Evolutionary conservation across 1,139 yeast species (phyloP), one percentile per base, ranked within the genome.

Genomic region (Geotrichum reessii): DNA sequence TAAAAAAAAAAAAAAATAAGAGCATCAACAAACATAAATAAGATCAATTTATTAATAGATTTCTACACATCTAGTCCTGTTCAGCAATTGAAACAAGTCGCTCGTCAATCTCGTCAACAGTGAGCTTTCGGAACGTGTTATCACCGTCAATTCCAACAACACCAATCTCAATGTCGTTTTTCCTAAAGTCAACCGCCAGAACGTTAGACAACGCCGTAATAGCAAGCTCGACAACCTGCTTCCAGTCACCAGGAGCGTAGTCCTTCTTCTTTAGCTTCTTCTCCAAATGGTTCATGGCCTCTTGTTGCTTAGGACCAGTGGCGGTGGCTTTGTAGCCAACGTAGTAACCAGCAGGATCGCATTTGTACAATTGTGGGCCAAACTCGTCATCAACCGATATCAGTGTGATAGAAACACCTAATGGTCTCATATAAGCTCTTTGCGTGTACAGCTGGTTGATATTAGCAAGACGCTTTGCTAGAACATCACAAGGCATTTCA

Each of bases 371-470:
- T 68, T 85, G 84, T n/a, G 99, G 97, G 0, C 98, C 99, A 62
- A 78, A 74, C 71, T 86, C 93, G 69, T 88, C 96, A 72, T 92
- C 98, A 60, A 87, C 85, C 54, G 95, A 85, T 62, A 92, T 81
- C 69, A 93, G 87, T 24, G 97, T 91, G 69, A 91, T 80, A 31
- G 96, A 90, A 59, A 91, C 97, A 47, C 97, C 97, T 65, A 92
- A 79, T 28, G 99, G 99, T 74, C 99, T 84, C 98, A 93, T 93
- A 74, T 93, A 93, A n/a, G 99, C 99, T 71, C 98, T 82, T 75
- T 93, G 99, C 51, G 99, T 93, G 74, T 91, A 93, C 64, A 93
- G 83, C 77, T 93, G 99, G 53, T 96, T 87, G 68, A 91, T 76
- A 71, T 93, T 93, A 61, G 98, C 99, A 87, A 93, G 86, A 71